Evolutionary conservation across 305 asterid species (phyloP).

Genomic region (Salvia sclarea): DNA sequence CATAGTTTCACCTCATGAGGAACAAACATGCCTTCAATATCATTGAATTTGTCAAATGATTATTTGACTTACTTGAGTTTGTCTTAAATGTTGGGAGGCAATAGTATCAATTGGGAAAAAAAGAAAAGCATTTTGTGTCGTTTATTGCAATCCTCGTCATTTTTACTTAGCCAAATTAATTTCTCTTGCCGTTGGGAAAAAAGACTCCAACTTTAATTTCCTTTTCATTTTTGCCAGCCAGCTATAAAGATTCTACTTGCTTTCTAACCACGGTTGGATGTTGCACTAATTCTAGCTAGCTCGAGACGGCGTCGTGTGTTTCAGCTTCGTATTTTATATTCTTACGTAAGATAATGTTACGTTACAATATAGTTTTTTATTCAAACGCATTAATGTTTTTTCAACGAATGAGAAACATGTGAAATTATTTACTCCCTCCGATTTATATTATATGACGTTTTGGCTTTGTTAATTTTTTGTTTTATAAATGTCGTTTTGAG

Average conservation of each 20-base stretch:
- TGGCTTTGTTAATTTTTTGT: too few relatives aligned
- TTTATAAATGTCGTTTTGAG: too few relatives aligned
- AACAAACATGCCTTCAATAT: slow-evolving; percentile 34
- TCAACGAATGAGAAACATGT: too few relatives aligned
- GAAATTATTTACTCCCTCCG: too few relatives aligned
- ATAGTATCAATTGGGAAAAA: slow-evolving; percentile 2
- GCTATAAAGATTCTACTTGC: slow-evolving; percentile 22
- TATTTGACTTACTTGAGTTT: slow-evolving; percentile 38
- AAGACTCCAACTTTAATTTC: background rate
- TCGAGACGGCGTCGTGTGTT: background rate
- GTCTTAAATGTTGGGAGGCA: slow-evolving; percentile 43
- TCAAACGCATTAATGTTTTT: too few relatives aligned
- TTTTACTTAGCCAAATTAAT: background rate
- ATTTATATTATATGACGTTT: too few relatives aligned
- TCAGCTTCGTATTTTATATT: background rate
- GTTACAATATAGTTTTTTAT: background rate
- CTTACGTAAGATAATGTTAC: background rate
- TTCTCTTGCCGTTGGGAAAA: slow-evolving; percentile 22
- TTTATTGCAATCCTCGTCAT: slow-evolving; percentile 39
- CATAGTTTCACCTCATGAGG: slow-evolving; percentile 12
- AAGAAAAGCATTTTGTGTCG: slow-evolving; percentile 28
- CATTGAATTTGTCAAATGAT: slow-evolving; percentile 38
- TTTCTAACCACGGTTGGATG: background rate
- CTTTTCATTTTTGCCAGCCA: background rate
- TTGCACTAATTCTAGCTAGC: background rate